Conservation (phyloP, 495 filamentous ascomycete species). For the Tuber indicum region DNA sequence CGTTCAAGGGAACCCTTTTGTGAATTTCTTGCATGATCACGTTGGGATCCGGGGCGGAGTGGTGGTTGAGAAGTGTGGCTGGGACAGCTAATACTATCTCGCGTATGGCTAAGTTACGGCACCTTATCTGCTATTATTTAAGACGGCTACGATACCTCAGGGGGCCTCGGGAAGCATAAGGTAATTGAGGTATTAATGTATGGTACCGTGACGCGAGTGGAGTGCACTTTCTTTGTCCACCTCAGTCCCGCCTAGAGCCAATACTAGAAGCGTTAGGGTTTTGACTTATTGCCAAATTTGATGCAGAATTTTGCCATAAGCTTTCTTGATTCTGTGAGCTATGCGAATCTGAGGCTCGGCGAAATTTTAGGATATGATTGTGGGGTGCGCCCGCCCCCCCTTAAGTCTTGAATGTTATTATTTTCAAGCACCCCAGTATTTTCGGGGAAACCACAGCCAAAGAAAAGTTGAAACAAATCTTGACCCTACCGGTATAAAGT, state of each 20-base stretch:
- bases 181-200: no score
- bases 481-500: neutral
- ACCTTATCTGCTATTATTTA: no score
- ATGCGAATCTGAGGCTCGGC: neutral
- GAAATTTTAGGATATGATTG: neutral
- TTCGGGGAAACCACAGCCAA: neutral
- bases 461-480: neutral
- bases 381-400: neutral
- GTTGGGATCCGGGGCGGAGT: neutral
- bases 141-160: neutral
- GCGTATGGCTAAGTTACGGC: no score
- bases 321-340: neutral
- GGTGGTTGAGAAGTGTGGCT: no score
- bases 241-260: neutral
- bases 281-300: neutral
- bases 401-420: neutral
- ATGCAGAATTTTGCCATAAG: neutral
- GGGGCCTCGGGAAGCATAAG: neutral
- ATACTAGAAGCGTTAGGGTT: neutral
- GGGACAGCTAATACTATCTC: no score
- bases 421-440: neutral
- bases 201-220: neutral
- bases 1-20: neutral
- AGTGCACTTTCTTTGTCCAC: neutral
- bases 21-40: neutral